Evolutionary conservation across 106 monocot genomes (phyloP).

Genomic region (Acanthochlamys bracteata): DNA sequence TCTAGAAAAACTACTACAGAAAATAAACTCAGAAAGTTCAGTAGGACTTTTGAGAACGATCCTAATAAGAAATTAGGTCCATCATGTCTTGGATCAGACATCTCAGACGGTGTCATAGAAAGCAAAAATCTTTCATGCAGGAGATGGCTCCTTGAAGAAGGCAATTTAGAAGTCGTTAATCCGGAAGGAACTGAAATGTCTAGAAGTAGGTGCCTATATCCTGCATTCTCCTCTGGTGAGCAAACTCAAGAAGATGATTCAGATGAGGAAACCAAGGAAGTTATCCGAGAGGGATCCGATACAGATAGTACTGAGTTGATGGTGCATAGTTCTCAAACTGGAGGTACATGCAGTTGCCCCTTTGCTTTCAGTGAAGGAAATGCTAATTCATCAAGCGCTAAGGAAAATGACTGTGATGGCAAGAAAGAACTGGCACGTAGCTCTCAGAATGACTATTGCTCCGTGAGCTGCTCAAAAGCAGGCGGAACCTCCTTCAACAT

Average conservation of each 20-base stretch:
- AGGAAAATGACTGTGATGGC: slow-evolving; percentile 3
- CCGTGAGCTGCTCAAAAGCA: background rate
- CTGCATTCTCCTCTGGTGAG: background rate
- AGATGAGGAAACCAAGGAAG: slow-evolving; percentile 12
- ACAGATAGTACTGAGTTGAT: background rate
- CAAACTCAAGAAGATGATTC: slow-evolving; percentile 5
- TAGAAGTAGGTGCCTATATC: slow-evolving; percentile 1
- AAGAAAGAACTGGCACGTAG: background rate
- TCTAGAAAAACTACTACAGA: slow-evolving; percentile 7
- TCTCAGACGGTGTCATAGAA: background rate
- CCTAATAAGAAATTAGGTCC: background rate
- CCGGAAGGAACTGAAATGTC: background rate
- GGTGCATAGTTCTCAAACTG: background rate
- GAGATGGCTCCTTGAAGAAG: no score
- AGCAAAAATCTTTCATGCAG: background rate
- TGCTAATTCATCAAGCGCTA: background rate
- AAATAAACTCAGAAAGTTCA: background rate
- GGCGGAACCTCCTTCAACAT: background rate
- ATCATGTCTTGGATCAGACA: background rate
- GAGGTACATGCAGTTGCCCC: background rate
- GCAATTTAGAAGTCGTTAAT: background rate
- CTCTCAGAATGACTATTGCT: no score
- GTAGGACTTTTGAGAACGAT: background rate
- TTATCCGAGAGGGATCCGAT: slow-evolving; percentile 13
- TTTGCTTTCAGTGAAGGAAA: slow-evolving; percentile 4